Evolutionary conservation across 495 filamentous ascomycete species (phyloP).

Genomic region (Wilcoxina mikolae): DNA sequence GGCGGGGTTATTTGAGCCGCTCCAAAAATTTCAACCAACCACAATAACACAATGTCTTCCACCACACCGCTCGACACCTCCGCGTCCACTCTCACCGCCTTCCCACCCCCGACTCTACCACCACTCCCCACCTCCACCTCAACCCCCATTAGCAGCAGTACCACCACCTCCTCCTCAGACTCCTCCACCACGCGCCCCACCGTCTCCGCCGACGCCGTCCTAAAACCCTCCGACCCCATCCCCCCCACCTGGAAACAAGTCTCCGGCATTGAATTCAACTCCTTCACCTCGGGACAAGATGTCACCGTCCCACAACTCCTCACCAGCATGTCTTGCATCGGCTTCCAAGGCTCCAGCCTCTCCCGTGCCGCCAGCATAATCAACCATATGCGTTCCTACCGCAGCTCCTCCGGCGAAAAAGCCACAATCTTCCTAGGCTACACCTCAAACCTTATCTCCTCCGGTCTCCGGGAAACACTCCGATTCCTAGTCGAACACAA

Average conservation of each 20-base stretch:
- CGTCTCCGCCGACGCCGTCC: conserved; percentile 55
- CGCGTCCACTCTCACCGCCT: conserved; percentile 3
- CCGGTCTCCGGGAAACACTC: conserved; percentile 76
- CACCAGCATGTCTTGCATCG: conserved; percentile 67
- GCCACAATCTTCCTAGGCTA: conserved; percentile 95
- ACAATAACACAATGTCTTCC: background rate
- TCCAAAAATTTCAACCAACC: no score
- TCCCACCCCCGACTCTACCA: conserved; percentile 4
- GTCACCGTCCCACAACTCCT: conserved; percentile 77
- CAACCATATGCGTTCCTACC: conserved; percentile 80
- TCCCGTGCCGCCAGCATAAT: conserved; percentile 74
- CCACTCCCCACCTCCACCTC: background rate
- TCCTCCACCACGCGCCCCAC: background rate
- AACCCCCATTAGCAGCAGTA: background rate
- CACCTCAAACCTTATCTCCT: conserved; percentile 93
- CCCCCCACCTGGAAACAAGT: conserved; percentile 52
- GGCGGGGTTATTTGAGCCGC: no score
- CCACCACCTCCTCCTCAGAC: background rate
- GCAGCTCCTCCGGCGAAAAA: conserved; percentile 51
- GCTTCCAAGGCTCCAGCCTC: conserved; percentile 81
- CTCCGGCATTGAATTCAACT: conserved; percentile 78
- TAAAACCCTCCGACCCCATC: conserved; percentile 74
- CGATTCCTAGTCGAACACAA: conserved; percentile 83
- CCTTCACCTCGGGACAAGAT: conserved; percentile 47
- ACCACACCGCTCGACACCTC: background rate